phyloP scores from a whole-genome alignment of 208 protist genomes.

The Blastocrithidia nonstop region DNA sequence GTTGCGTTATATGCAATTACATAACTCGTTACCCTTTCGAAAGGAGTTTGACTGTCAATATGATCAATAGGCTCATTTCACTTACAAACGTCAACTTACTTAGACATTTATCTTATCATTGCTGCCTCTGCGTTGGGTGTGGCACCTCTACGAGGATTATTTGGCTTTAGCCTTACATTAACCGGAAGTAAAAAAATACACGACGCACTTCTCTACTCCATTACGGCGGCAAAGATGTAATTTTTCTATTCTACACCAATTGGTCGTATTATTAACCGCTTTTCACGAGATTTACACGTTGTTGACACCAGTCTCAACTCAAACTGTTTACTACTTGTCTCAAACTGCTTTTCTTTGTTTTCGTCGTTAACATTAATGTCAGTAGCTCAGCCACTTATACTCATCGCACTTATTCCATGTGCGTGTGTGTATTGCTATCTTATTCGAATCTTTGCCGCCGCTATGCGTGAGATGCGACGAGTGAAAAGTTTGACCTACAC shows the following conservation, averaged over 20 bases:
- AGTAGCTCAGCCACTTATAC: constrained; percentile 15
- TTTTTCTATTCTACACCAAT: constrained; percentile 91
- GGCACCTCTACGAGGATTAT: constrained; percentile 12
- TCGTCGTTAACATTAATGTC: constrained; percentile 30
- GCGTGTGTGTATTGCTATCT: constrained; percentile 45
- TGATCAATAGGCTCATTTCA: constrained; percentile 20
- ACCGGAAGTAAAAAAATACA: constrained; percentile 18
- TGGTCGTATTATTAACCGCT: constrained; percentile 91
- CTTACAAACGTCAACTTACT: constrained; percentile 10
- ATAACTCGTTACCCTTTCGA: constrained; percentile 21
- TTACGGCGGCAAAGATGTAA: constrained; percentile 42
- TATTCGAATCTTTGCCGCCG: constrained; percentile 37
- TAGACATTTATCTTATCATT: constrained; percentile 21
- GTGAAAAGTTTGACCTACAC: constrained; percentile 56
- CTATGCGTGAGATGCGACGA: constrained; percentile 72
- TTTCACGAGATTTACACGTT: constrained; percentile 80
- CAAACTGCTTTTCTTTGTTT: no score
- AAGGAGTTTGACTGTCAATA: constrained; percentile 38
- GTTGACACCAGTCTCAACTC: constrained; percentile 44
- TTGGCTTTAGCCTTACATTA: constrained; percentile 13
- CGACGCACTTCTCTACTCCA: constrained; percentile 17
- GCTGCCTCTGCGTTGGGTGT: constrained; percentile 11
- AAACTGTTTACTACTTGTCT: no score
- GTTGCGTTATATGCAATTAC: constrained; percentile 27
- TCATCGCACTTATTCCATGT: constrained; percentile 37